Base-by-base conservation (phyloP, 306 rosid species). In the Chamaecrista fasciculata region DNA sequence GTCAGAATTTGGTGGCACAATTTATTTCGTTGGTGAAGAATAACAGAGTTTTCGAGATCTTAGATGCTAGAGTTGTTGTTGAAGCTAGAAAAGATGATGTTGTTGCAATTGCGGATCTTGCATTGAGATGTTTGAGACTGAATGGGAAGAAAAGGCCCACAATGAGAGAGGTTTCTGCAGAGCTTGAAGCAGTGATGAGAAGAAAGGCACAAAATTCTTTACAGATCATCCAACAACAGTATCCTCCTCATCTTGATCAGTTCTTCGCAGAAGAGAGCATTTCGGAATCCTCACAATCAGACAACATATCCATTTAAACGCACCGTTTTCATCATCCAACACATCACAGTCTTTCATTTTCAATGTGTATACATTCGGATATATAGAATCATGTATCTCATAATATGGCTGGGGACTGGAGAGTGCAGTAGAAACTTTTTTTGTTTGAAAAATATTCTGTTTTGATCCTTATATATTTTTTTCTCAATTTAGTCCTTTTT, bases 61-160 rank as follows among this genome's bases (percentile, higher is more conserved):
- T 88, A 26, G 95, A 85, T 70, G 48, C 33, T 3, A 56, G 8
- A 34, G 81, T 85, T 43, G 58, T 56, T 8, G 21, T 42, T 48
- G 84, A 83, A 40, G 85, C 82, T 16, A 52, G 60, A 31, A 18
- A 60, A 39, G 82, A 83, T 10, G 78, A 51, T 11, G 40, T 83
- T 48, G 71, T 39, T n/a, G 33, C 67, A 18, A 69, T 83, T 71
- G 86, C 81, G 0, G 80, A 69, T 59, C 90, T 87, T 29, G 82
- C 90, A 16, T 33, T 39, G 42, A 83, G 83, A 66, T 85, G 90
- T 51, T 75, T 88, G 82, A 83, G 82, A 57, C 72, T 83, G 43
- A 83, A 58, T 53, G 73, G 85, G 76, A 81, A 48, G 68, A 81
- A 79, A 62, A 81, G 91, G 48, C 95, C 95, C 33, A 74, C 85